Base-by-base conservation (phyloP, 345 rosid species). In the Laguncularia racemosa region DNA sequence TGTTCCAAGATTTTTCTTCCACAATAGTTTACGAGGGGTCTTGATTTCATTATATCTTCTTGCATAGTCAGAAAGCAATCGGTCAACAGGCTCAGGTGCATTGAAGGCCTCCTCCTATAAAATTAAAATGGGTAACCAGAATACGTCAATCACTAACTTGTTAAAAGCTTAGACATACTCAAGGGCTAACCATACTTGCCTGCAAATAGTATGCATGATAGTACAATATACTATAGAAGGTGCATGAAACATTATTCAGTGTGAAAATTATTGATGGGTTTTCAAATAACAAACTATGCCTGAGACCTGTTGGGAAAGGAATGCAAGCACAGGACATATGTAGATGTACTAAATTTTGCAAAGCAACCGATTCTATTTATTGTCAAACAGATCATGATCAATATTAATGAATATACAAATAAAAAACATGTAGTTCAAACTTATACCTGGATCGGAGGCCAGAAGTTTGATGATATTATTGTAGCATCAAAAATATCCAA, bases 1-100 rank as follows among this genome's bases (percentile, higher is more conserved):
- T 26, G 81, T 76, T 66, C 99, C 99, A 46, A 93, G 91, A 79
- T 87, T 86, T 81, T 93, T 89, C 89, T 85, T 89, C 99, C 99
- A 93, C 33, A 83, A 78, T 57, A 89, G 83, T 70, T 89, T 93
- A 47, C 95, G 95, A 66, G 99, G 99, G 62, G 96, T 89, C 77
- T 89, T 93, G 71, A 89, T 81, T 79, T 85, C 78, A 20, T 84
- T 84, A 71, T 77, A 93, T 65, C 83, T 73, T 63, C 74, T 73
- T 18, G 97, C 89, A 79, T 87, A 93, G 71, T 89, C 95, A 60
- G 83, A 65, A 18, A 93, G 80, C 77, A 89, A 72, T 57, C 81
- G 82, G 56, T 86, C 95, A 59, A 93, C 60, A 60, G 85, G 78
- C 55, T 65, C 91, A 51, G 97, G 96, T 63, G 87, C 56, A 55